phyloP scores from a whole-genome alignment of 306 rosid genomes.

The Rosa chinensis region DNA sequence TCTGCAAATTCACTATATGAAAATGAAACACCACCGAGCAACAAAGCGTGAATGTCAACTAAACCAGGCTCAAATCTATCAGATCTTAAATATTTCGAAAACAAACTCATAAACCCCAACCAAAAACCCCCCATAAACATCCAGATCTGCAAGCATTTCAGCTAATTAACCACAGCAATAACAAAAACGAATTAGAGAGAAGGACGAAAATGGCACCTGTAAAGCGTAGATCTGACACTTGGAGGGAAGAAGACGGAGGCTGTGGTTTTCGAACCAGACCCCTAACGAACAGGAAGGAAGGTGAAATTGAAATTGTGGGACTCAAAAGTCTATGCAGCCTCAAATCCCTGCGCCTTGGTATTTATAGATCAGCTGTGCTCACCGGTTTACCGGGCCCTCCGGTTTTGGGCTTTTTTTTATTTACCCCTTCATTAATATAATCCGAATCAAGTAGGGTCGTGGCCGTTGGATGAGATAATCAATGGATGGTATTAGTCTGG shows the following conservation, averaged over 20 bases:
- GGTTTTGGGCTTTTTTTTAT: constrained; percentile 7
- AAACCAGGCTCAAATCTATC: background rate
- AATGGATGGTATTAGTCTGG: constrained; percentile 24
- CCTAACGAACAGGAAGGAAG: background rate
- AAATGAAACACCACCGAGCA: background rate
- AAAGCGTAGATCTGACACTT: constrained; percentile 19
- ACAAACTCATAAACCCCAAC: background rate
- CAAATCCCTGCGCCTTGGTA: background rate
- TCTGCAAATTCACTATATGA: background rate
- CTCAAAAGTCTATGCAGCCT: background rate
- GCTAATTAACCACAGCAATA: background rate
- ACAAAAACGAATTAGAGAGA: background rate
- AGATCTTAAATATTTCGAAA: constrained; percentile 11
- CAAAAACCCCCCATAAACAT: background rate
- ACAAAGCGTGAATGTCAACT: background rate
- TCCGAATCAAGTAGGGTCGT: background rate
- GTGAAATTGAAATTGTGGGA: constrained; percentile 6
- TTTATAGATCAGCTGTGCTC: constrained; percentile 37
- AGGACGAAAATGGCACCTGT: constrained; percentile 20
- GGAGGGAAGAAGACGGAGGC: constrained; percentile 11
- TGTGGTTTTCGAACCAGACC: constrained; percentile 26
- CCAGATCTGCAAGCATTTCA: constrained; percentile 40
- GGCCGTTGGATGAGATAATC: constrained; percentile 35
- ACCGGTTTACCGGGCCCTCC: constrained; percentile 40
- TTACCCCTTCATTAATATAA: background rate